Evolutionary conservation across 768 basidiomycete genomes (phyloP), one percentile per base, ranked within the genome.

Genomic region (Mycena rosella): DNA sequence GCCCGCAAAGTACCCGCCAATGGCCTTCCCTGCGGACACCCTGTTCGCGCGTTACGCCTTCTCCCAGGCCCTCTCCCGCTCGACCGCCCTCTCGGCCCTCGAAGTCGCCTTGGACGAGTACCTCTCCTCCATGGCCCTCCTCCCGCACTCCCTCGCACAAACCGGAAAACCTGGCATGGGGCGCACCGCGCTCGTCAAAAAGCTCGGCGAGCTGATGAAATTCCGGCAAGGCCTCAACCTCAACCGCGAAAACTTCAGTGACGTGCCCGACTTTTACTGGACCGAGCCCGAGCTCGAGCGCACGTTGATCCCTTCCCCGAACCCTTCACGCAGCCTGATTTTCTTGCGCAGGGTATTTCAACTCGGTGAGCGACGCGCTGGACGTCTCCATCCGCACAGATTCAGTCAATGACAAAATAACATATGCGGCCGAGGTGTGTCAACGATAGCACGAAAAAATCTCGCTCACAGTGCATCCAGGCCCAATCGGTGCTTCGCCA

Each of bases 191-290:
- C 88, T 99, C 58, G 96, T 98, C 72, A 93, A 93, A 81, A 96
- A 97, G 78, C 85, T 98, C 2, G 97, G 97, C 13, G 89, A 93
- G 74, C 84, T 99, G 60, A 91, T 98, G 87, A 91, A 91, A 73
- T 94, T 98, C 77, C 86, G 97, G 48, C 97, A 98, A 80, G 91
- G 94, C 26, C 83, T 98, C 30, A 98, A 98, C 73, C 87, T 98
- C 58, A 95, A 93, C 73, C 84, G 92, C 49, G 92, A 95, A 75
- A 96, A 95, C 73, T 94, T 96, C 74, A 89, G 90, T 52, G 96
- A 96, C 74, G 89, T 91, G 0, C 95, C 94, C 0, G 93, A 98
- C 78, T 91, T 98, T 71, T 96, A 98, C 77, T 99, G 97, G 96
- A 86, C 92, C 20, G 95, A 98, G 75, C 95, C 96, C 0, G 93